phyloP scores from a whole-genome alignment of 2,329 filamentous ascomycete species.

The Xylaria sp. region DNA sequence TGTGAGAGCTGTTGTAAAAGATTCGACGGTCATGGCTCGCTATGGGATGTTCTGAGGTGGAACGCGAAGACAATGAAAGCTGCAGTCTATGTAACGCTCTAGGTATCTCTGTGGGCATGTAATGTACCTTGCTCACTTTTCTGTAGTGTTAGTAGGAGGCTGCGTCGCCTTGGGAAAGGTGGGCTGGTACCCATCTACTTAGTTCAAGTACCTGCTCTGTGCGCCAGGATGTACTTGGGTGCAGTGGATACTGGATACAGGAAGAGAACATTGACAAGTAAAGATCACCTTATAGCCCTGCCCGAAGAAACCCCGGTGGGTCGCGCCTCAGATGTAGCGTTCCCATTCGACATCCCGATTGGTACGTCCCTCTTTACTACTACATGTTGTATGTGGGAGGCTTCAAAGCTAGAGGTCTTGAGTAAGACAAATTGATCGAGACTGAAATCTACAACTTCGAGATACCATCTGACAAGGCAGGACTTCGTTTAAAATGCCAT shows the following conservation, averaged over 20 bases:
- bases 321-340: neutral
- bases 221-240: neutral
- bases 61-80: constrained; percentile 37
- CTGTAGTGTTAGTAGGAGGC: neutral
- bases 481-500: constrained; percentile 39
- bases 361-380: too few relatives aligned
- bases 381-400: too few relatives aligned
- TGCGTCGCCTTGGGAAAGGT: neutral
- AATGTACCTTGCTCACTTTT: neutral
- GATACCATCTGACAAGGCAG: constrained; percentile 30
- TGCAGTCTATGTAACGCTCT: neutral
- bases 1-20: constrained; percentile 15
- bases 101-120: neutral
- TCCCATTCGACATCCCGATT: too few relatives aligned
- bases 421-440: neutral
- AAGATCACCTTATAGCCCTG: too few relatives aligned
- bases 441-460: neutral
- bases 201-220: neutral
- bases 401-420: too few relatives aligned
- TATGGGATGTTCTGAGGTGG: constrained; percentile 12
- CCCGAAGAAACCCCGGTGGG: constrained; percentile 8
- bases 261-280: too few relatives aligned
- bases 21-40: constrained; percentile 23
- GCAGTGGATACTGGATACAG: neutral
- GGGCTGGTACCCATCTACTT: neutral